Percentiles rank a stretch among this genome's conserved stretches.
phyloP scores from a whole-genome alignment of 2,329 filamentous ascomycete genomes.

The Clonostachys chloroleuca region DNA sequence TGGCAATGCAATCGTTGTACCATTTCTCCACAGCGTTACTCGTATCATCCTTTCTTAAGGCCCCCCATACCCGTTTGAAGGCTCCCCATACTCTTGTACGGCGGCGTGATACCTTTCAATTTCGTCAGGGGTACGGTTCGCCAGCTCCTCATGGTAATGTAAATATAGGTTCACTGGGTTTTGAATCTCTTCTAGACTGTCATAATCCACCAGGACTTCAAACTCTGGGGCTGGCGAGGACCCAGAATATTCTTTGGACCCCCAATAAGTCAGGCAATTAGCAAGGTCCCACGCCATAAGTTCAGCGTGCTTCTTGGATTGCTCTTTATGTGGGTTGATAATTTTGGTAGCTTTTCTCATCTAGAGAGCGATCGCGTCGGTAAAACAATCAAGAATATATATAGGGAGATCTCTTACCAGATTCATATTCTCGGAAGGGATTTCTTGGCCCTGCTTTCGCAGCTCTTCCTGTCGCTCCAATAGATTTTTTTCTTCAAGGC shows the following conservation, averaged over 20 bases:
- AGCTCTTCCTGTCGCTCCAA: slow-evolving; percentile 6
- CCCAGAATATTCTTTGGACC: neutral
- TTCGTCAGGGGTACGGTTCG: slow-evolving; percentile 9
- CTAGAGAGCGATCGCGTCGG: too few relatives aligned
- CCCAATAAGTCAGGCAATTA: slow-evolving; percentile 8
- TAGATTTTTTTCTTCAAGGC: slow-evolving; percentile 3
- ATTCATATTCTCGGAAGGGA: neutral
- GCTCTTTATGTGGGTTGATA: too few relatives aligned
- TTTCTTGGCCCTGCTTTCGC: neutral
- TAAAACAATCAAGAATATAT: too few relatives aligned
- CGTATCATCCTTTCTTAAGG: neutral
- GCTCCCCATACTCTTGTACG: slow-evolving; percentile 1
- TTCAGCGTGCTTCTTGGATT: slow-evolving; percentile 3
- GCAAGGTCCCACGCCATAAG: slow-evolving; percentile 12
- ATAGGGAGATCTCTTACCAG: neutral
- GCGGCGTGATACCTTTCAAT: slow-evolving; percentile 7
- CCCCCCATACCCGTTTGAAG: neutral
- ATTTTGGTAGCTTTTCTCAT: too few relatives aligned
- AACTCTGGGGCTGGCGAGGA: slow-evolving; percentile 3
- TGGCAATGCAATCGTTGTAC: slow-evolving; percentile 8
- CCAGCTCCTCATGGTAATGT: slow-evolving; percentile 14
- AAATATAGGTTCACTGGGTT: slow-evolving; percentile 45
- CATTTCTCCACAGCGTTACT: slow-evolving; percentile 1
- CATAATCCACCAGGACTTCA: slow-evolving; percentile 27
- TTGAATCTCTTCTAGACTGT: slow-evolving; percentile 28